phyloP scores from a whole-genome alignment of 2,329 filamentous ascomycete genomes.

The Fusarium siculi region DNA sequence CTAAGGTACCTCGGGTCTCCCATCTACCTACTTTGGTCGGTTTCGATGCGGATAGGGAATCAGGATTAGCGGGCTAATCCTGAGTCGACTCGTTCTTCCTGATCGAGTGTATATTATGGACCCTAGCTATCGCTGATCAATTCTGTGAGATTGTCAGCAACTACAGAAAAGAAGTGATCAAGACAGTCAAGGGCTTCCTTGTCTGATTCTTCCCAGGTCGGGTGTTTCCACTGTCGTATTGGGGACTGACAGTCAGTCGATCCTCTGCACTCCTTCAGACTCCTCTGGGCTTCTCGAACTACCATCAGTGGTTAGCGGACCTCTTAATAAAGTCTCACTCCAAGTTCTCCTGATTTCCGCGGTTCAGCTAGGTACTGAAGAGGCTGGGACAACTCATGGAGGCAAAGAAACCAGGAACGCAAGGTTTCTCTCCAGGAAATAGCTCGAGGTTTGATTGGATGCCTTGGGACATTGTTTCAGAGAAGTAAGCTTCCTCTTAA shows the following conservation, averaged over 20 bases:
- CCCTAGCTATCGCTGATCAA: not conserved
- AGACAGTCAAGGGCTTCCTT: constrained; percentile 5
- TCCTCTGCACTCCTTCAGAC: constrained; percentile 12
- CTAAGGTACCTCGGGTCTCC: not conserved
- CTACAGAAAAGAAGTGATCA: not conserved
- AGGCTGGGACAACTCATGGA: not conserved
- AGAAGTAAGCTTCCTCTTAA: not conserved
- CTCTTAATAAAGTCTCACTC: not conserved
- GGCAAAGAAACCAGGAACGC: not conserved
- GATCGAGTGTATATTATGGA: not conserved
- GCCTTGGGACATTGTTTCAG: constrained; percentile 12
- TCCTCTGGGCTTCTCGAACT: constrained; percentile 8
- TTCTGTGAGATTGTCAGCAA: not conserved
- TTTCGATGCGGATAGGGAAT: not conserved
- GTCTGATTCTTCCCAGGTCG: not conserved
- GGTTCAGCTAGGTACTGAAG: not conserved
- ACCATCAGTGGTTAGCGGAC: not conserved
- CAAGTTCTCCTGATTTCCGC: not conserved
- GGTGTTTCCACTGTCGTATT: constrained; percentile 25
- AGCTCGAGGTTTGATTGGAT: not conserved
- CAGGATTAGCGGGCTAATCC: not conserved
- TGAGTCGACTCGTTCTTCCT: not conserved
- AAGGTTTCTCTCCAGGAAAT: constrained; percentile 9
- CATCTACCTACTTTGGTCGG: not conserved
- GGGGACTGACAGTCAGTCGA: constrained; percentile 18